Conservation (phyloP, 371 early-diverging fungal species). For the Syncephalastrum sp. region DNA sequence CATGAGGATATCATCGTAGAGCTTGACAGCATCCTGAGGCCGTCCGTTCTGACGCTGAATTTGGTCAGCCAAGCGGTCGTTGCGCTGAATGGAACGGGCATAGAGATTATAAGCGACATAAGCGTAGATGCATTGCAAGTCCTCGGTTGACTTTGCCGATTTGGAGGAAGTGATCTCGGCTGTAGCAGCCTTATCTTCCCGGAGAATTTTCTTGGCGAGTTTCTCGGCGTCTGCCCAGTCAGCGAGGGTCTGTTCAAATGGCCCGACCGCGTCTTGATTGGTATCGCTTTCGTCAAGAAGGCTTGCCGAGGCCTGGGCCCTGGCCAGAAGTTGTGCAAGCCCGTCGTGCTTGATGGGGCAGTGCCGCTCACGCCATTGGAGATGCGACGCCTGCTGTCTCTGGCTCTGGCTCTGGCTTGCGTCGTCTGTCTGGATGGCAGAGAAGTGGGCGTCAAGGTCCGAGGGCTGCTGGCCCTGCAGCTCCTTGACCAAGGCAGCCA, state of each 20-base stretch:
- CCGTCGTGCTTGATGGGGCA: slow-evolving; percentile 41
- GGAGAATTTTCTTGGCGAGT: slow-evolving; percentile 56
- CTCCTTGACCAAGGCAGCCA: too few relatives aligned
- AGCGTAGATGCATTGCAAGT: slow-evolving; percentile 53
- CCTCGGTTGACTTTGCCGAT: slow-evolving; percentile 61
- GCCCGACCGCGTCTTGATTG: slow-evolving; percentile 30
- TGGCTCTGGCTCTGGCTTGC: too few relatives aligned
- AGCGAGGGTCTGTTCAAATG: slow-evolving; percentile 53
- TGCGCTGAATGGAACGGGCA: slow-evolving; percentile 55
- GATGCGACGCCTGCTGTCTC: too few relatives aligned
- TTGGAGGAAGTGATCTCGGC: slow-evolving; percentile 74
- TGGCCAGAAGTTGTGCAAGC: slow-evolving; percentile 37
- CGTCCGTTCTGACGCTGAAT: slow-evolving; percentile 39
- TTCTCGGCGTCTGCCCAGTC: slow-evolving; percentile 64
- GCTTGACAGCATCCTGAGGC: slow-evolving; percentile 64
- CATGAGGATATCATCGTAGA: slow-evolving; percentile 68
- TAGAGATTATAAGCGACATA: slow-evolving; percentile 60
- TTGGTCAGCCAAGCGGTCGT: slow-evolving; percentile 42
- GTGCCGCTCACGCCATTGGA: slow-evolving; percentile 42
- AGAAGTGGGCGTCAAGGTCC: too few relatives aligned
- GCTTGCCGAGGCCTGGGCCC: slow-evolving; percentile 36
- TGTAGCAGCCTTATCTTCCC: slow-evolving; percentile 64
- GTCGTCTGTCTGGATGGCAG: too few relatives aligned
- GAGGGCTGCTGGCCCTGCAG: too few relatives aligned
- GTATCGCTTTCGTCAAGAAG: slow-evolving; percentile 10